A percentile compares a stretch with the other conserved stretches of the same genome.
Conservation (phyloP, 78 protist species). For the Guillardia theta region DNA sequence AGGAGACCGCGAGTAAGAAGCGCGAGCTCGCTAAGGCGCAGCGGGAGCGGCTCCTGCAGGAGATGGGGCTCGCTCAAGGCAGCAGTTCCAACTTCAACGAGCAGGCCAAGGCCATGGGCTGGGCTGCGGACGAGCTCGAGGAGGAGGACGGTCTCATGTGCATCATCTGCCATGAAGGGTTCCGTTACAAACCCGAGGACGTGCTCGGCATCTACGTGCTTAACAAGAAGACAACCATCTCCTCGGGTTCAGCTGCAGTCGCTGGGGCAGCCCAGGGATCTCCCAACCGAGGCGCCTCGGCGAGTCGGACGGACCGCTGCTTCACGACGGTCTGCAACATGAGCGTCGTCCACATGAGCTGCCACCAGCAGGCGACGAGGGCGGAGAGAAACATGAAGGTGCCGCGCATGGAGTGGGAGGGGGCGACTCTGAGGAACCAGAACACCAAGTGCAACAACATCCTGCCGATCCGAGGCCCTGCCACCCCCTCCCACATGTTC, state of each 20-base stretch:
- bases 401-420: constrained; percentile 29
- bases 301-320: neutral
- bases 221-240: neutral
- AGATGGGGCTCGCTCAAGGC: constrained; percentile 43
- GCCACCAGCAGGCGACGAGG: neutral
- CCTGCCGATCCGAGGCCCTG: constrained; percentile 10
- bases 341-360: neutral
- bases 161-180: constrained; percentile 81
- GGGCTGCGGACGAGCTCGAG: constrained; percentile 61
- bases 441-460: constrained; percentile 17
- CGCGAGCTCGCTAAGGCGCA: constrained; percentile 44
- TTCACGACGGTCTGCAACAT: neutral
- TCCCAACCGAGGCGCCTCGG: neutral
- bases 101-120: constrained; percentile 38
- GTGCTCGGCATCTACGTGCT: neutral
- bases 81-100: neutral
- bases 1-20: neutral
- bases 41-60: constrained; percentile 52
- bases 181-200: constrained; percentile 29
- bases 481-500: neutral
- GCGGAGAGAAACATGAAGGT: constrained; percentile 21
- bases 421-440: constrained; percentile 33
- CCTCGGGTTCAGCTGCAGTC: neutral
- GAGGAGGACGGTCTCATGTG: constrained; percentile 77
- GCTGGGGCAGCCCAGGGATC: neutral